phyloP scores from a whole-genome alignment of 2,329 filamentous ascomycete genomes.

The Talaromyces sp. region DNA sequence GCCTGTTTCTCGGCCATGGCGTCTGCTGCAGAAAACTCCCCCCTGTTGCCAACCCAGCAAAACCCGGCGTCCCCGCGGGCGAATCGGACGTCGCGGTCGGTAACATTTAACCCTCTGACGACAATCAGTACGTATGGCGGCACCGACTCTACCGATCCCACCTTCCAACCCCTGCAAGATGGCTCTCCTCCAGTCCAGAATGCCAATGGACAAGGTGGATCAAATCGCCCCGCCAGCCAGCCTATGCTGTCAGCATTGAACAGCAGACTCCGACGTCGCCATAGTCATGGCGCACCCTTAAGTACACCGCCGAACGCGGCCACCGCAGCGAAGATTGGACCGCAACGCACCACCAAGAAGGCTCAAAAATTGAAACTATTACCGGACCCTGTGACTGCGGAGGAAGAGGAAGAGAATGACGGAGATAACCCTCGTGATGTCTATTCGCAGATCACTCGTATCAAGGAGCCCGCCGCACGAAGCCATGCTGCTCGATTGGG shows the following conservation, averaged over 20 bases:
- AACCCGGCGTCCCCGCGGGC: conserved; percentile 40
- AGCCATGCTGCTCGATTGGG: conserved; percentile 89
- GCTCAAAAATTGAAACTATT: conserved; percentile 97
- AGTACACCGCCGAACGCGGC: conserved; percentile 43
- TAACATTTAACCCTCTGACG: conserved; percentile 53
- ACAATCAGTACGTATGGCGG: conserved; percentile 49
- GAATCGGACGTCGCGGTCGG: conserved; percentile 44
- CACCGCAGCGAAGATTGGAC: conserved; percentile 75
- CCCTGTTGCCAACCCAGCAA: conserved; percentile 44
- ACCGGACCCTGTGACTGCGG: conserved; percentile 81
- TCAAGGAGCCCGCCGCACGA: conserved; percentile 92
- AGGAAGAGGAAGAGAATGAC: conserved; percentile 75
- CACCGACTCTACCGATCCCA: conserved; percentile 41
- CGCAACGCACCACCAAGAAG: conserved; percentile 91
- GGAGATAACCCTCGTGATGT: conserved; percentile 94
- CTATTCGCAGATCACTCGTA: conserved; percentile 95
- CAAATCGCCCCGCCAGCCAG: conserved; percentile 41
- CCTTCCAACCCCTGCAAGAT: conserved; percentile 45
- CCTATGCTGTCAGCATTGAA: conserved; percentile 79
- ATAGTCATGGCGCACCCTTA: conserved; percentile 71
- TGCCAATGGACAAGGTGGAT: conserved; percentile 27
- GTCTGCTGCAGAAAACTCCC: conserved; percentile 45
- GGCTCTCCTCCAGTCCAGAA: conserved; percentile 41
- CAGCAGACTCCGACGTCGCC: conserved; percentile 81
- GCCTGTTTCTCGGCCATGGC: conserved; percentile 32